Percentiles rank a stretch among this genome's conserved stretches.
phyloP scores from a whole-genome alignment of 129 eudicot genomes.

The Mikania micrantha region DNA sequence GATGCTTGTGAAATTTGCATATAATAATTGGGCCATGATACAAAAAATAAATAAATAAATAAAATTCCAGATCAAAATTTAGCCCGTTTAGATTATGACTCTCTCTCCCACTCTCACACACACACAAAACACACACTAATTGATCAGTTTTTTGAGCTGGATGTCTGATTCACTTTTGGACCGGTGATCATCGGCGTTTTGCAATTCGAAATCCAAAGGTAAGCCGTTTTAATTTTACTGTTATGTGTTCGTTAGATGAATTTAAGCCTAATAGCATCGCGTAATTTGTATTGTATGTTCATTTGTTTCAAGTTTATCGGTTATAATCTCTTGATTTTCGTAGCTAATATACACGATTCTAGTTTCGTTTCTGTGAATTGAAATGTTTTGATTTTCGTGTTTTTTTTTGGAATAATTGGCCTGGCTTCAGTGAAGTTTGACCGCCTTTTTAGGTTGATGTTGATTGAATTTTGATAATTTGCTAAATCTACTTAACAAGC shows the following conservation, averaged over 20 bases:
- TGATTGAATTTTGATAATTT: constrained; percentile 7
- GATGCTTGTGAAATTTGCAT: constrained; percentile 3
- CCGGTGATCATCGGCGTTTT: constrained; percentile 9
- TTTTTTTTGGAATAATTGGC: neutral
- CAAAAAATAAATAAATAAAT: constrained; percentile 4
- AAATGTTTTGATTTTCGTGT: constrained; percentile 3
- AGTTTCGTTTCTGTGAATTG: constrained; percentile 1
- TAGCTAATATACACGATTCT: neutral
- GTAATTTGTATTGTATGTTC: constrained; percentile 7
- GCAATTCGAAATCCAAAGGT: constrained; percentile 8
- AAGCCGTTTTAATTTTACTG: neutral
- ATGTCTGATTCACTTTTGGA: constrained; percentile 15
- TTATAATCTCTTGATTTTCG: neutral
- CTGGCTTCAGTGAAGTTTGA: constrained; percentile 20
- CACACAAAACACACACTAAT: constrained; percentile 7
- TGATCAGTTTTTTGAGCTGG: neutral
- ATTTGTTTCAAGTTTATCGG: constrained; percentile 2
- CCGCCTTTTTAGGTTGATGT: constrained; percentile 15
- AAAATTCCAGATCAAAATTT: constrained; percentile 29
- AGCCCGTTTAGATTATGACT: constrained; percentile 24
- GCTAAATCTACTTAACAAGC: constrained; percentile 5
- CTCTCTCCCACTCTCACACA: constrained; percentile 24
- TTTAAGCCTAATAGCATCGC: neutral
- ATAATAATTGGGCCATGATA: constrained; percentile 30
- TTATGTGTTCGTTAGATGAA: constrained; percentile 10